phyloP scores from a whole-genome alignment of 2,329 filamentous ascomycete genomes.

The Cercospora zeina region DNA sequence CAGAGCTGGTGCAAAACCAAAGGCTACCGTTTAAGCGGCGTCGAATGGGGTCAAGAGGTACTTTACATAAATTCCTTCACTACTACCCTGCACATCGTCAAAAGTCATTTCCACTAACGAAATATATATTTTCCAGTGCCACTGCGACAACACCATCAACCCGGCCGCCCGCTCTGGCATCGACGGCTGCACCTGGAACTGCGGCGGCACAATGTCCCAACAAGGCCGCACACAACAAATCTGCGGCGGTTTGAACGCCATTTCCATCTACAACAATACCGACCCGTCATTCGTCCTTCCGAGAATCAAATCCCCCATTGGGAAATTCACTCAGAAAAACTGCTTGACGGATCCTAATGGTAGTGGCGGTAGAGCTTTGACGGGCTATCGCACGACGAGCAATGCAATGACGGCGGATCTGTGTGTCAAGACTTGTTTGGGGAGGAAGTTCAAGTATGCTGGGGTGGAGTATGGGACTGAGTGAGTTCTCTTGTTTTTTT shows the following conservation, averaged over 20 bases:
- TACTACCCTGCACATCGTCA: too few species aligned
- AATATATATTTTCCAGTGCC: constrained; percentile 34
- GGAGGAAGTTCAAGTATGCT: constrained; percentile 35
- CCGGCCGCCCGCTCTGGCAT: constrained; percentile 26
- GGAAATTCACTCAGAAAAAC: constrained; percentile 30
- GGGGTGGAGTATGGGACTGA: constrained; percentile 29
- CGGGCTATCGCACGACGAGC: constrained; percentile 20
- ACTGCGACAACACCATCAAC: constrained; percentile 40
- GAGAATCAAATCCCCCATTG: constrained; percentile 26
- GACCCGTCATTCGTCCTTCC: constrained; percentile 33
- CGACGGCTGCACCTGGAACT: constrained; percentile 32
- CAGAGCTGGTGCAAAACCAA: constrained; percentile 36
- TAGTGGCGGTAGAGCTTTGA: constrained; percentile 27
- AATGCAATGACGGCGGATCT: constrained; percentile 34
- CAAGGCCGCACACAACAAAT: constrained; percentile 32
- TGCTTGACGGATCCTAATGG: constrained; percentile 34
- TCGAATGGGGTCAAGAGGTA: constrained; percentile 38
- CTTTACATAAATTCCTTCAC: too few species aligned
- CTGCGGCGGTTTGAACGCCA: constrained; percentile 38
- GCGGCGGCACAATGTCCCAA: constrained; percentile 35
- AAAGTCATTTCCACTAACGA: too few species aligned
- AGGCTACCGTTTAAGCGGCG: constrained; percentile 38
- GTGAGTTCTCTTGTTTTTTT: background rate
- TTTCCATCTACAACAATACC: constrained; percentile 41
- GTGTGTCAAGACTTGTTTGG: constrained; percentile 39